Evolutionary conservation across 768 basidiomycete species (phyloP).

Genomic region (Cystofilobasidium ferigula): DNA sequence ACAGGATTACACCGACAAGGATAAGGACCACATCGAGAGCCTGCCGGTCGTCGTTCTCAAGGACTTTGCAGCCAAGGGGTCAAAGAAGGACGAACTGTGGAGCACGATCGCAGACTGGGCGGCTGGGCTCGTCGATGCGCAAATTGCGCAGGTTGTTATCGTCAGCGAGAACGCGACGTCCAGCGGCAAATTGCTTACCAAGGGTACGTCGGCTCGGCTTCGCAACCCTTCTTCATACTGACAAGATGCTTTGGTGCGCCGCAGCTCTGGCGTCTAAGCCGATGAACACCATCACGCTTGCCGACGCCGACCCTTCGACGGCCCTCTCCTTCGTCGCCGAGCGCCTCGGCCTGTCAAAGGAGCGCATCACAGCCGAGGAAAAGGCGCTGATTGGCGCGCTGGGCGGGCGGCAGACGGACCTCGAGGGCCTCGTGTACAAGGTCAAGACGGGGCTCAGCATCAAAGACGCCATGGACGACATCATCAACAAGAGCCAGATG

Average conservation of each 20-base stretch:
- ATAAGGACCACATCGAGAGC: constrained; percentile 45
- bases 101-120: constrained; percentile 73
- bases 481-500: constrained; percentile 62
- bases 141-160: constrained; percentile 87
- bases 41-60: constrained; percentile 79
- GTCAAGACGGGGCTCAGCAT: constrained; percentile 57
- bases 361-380: constrained; percentile 48
- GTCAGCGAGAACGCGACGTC: constrained; percentile 83
- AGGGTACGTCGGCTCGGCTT: constrained; percentile 44
- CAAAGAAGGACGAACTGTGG: constrained; percentile 58
- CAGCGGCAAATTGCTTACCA: constrained; percentile 60
- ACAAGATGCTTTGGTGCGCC: constrained; percentile 1
- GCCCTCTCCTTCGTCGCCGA: constrained; percentile 70
- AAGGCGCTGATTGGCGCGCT: constrained; percentile 55
- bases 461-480: constrained; percentile 73
- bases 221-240: neutral
- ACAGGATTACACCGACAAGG: constrained; percentile 29
- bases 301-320: constrained; percentile 72
- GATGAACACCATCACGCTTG: constrained; percentile 61
- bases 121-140: constrained; percentile 56
- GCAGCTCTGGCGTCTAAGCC: constrained; percentile 75
- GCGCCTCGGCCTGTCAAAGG: constrained; percentile 45
- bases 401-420: constrained; percentile 67
- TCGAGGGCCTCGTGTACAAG: constrained; percentile 65
- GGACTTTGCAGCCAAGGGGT: constrained; percentile 52